Base-by-base conservation (phyloP, 768 basidiomycete species). In the Gautieria morchelliformis region DNA sequence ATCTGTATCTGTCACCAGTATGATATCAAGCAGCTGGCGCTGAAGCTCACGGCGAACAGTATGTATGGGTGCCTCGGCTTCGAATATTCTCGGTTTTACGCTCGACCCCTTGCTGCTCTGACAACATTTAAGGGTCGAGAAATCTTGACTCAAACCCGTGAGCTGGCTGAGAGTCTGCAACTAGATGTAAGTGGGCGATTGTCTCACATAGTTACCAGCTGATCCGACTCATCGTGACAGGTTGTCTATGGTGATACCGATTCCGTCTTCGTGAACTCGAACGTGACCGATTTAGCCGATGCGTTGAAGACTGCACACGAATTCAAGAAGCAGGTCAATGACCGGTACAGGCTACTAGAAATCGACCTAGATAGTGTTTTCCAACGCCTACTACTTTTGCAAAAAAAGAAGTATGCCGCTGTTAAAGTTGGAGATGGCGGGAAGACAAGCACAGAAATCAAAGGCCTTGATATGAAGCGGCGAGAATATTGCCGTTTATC, bases 31-130 rank as follows among this genome's bases (percentile, higher is more conserved):
- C 96, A 99, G 64, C 85, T 90, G 70, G 96, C 96, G 1, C 76
- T 98, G 51, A 98, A 98, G 72, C 83, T 98, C 35, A 99, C 96
- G 4, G 96, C 96, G 50, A 98, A 99, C 74, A 94, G 91, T 77
- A 99, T 98, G 96, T 99, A 99, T 70, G 96, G 96, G 17, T 99
- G 96, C 76, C 84, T 99, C 20, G 96, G 96, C 49, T 98, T 97
- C 67, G 93, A 94, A 66, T 89, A 93, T 63, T 97, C 96, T 10
- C 77, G 96, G 51, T 98, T 98, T 76, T 97, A 93, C 62, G 96
- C 96, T 20, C 81, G 91, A 44, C 93, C 94, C 0, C 82, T 99
- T n/a, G 96, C 96, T 15, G 93, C 96, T 45, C 79, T 99, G 49
- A 98, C 94, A 20, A 99, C 96, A 0, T 93, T 83, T 80, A 98